Evolutionary conservation across 2,329 filamentous ascomycete genomes (phyloP), one percentile per base, ranked within the genome.

Genomic region (Penicillium sclerotiorum): DNA sequence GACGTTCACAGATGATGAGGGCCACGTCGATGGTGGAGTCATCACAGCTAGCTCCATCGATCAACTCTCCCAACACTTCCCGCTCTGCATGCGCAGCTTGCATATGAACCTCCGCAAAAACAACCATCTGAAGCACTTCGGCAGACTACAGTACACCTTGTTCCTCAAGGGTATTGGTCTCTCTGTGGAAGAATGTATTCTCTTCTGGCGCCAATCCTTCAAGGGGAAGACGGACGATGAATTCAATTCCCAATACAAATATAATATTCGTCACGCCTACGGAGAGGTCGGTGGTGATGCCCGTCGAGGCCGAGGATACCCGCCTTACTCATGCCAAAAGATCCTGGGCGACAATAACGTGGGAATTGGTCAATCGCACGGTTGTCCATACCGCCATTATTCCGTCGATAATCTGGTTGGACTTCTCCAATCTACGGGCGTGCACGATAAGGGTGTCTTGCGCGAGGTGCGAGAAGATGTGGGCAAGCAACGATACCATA

Each of bases 241-340:
- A 28, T 99, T 97, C 80, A 95, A 95, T 73, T 97, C 96, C 67
- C 91, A 96, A 68, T 97, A 99, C 75, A 83, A 89, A 37, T 99
- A 99, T 80, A 97, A 99, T 69, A 84, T 97, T 50, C 88, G 92
- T n/a, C 93, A 99, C 79, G 73, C 80, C 1, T 99, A 97, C 69
- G 94, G 94, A 58, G 93, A 97, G 63, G 94, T 97, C 1, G 94
- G 94, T 47, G 93, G 93, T 50, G 93, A 97, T 71, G 80, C 85
- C 67, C 83, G 93, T 25, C 84, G 93, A 46, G 88, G 91, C 35
- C 83, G 88, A 47, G 93, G 93, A 17, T 96, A 96, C 69, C 89
- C 88, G 41, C 90, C 94, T 0, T 95, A 90, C 66, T 94, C 89
- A 46, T 99, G 94, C 70, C 93, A 97, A 66, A 96, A 95, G 75